Evolutionary conservation across 441 rosid genomes (phyloP).

Genomic region (Isatis lusitanica): DNA sequence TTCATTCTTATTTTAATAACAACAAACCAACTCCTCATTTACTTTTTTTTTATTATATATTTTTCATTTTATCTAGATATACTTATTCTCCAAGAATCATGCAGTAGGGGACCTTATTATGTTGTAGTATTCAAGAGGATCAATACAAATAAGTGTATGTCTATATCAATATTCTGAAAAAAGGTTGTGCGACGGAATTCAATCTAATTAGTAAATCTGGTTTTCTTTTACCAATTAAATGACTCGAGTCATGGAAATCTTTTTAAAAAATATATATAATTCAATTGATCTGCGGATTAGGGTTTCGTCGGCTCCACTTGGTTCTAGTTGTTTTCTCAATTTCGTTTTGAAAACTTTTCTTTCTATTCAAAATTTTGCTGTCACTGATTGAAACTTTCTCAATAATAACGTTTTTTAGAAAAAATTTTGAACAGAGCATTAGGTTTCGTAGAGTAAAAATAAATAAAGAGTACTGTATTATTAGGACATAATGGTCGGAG

Average conservation of each 20-base stretch:
- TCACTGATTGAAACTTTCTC: background rate
- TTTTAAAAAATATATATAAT: too few species aligned
- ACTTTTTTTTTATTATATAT: background rate
- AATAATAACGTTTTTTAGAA: background rate
- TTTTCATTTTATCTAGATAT: background rate
- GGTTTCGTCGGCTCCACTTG: background rate
- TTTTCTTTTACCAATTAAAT: background rate
- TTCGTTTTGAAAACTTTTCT: background rate
- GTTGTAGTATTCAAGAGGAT: background rate
- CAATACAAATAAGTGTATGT: background rate
- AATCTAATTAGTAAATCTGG: background rate
- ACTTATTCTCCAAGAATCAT: constrained; percentile 23
- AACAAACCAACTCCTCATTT: constrained; percentile 10
- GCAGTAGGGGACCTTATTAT: constrained; percentile 24
- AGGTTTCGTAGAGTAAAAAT: background rate
- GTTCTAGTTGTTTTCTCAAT: background rate
- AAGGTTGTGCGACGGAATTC: background rate
- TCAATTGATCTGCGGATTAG: background rate
- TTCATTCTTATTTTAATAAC: background rate
- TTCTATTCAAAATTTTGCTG: background rate
- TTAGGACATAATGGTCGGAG: constrained; percentile 32
- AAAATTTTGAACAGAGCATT: background rate
- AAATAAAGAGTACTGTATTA: background rate
- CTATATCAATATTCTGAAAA: background rate
- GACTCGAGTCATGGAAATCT: background rate